Evolutionary conservation across 139 green algal species (phyloP), one percentile per base, ranked within the genome.

Genomic region (Edaphochlamys debaryana): DNA sequence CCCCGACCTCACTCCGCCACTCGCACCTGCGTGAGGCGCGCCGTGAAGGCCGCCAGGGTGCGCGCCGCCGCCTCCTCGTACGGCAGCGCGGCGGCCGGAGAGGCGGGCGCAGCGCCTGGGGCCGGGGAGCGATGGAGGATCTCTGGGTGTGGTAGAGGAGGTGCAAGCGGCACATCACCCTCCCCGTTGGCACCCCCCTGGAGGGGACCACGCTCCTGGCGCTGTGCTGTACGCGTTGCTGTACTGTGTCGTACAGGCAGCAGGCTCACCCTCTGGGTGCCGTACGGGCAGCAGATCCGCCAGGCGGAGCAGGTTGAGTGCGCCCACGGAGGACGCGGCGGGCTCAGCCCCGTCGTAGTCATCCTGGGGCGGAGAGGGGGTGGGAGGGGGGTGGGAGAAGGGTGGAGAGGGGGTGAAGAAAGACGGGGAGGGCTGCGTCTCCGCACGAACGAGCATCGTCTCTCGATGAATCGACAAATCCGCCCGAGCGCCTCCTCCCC

Each of bases 301-400:
- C 34, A 98, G 85, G 1, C 91, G 77, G 22, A 91, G 69, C 48
- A 97, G 88, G 85, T 98, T 98, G 63, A 62, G 29, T 1, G 86
- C 87, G 4, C 95, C 93, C 8, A 97, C 86, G 74, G 89, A 95
- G 67, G 89, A 94, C 22, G 95, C 91, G 13, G 92, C 90, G 15
- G 96, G 96, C 85, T 98, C 96, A 3, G 96, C 96, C 4, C 95
- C 94, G 66, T 98, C 95, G 52, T 98, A 98, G 60, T 98, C 94
- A 81, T 97, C 94, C 85, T 96, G 95, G 0, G 69, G 4, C 29
- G 48, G 9, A 7, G 48, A 7, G n/a, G 50, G 48, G 34, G 30
- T 32, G 25, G 66, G 1, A 6, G 2, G 22, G 36, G 22, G 37
- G 22, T 38, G 30, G n/a, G 63, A 69, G 63, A n/a, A 19, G 63